phyloP scores from a whole-genome alignment of 2,329 filamentous ascomycete species.

The Chrysoporthe deuterocubensis region DNA sequence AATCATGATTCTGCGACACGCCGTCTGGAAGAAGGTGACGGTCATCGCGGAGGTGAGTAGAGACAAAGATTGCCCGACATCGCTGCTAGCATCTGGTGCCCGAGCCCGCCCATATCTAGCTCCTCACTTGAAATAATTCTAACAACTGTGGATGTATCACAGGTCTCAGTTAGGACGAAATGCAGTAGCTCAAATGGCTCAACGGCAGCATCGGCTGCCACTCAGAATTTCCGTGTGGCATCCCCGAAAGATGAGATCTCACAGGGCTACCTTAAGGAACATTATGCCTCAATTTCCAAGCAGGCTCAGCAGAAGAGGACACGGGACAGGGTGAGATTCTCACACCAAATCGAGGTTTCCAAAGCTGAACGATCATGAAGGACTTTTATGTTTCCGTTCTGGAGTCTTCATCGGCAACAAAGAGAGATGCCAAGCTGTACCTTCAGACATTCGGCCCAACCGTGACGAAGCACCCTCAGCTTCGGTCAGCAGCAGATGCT shows the following conservation, averaged over 20 bases:
- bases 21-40: constrained; percentile 45
- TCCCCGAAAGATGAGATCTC: constrained; percentile 36
- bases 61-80: constrained; percentile 8
- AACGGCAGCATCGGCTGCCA: constrained; percentile 32
- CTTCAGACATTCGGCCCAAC: constrained; percentile 76
- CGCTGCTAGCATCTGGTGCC: not conserved
- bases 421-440: constrained; percentile 90
- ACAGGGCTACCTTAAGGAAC: constrained; percentile 34
- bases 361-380: constrained; percentile 44
- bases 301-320: constrained; percentile 52
- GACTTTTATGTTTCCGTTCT: constrained; percentile 87
- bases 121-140: not conserved
- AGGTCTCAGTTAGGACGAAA: constrained; percentile 22
- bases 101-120: not conserved
- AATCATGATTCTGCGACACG: constrained; percentile 46
- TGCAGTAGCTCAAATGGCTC: constrained; percentile 21
- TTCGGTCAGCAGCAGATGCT: constrained; percentile 36
- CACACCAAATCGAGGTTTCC: not conserved
- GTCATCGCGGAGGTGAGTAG: constrained; percentile 41
- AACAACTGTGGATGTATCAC: not conserved
- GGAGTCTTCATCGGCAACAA: constrained; percentile 88
- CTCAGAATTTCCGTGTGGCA: constrained; percentile 31
- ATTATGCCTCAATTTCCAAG: constrained; percentile 46
- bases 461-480: constrained; percentile 38
- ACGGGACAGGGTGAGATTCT: constrained; percentile 48